Percentiles rank a stretch among this genome's conserved stretches.
Conservation (phyloP, 106 monocot genomes). For the Apostasia shenzhenica region DNA sequence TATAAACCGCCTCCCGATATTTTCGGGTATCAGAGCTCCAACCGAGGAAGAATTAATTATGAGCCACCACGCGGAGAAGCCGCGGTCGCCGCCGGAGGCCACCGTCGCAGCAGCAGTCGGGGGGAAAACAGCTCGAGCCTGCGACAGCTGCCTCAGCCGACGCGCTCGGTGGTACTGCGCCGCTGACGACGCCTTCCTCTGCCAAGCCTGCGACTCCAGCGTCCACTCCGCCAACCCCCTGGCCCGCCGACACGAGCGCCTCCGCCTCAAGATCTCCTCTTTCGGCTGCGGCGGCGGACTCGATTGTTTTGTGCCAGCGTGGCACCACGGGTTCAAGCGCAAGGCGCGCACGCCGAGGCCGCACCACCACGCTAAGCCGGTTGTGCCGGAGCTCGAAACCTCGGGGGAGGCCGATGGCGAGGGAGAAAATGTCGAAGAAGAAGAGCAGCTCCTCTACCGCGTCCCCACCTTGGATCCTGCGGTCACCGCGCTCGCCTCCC, state of each 20-base stretch:
- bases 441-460: constrained; percentile 63
- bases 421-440: constrained; percentile 27
- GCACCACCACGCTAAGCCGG: constrained; percentile 11
- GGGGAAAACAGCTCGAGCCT: constrained; percentile 50
- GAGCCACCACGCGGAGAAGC: constrained; percentile 3
- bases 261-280: constrained; percentile 39
- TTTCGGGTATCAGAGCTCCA: neutral
- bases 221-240: constrained; percentile 89
- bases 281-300: neutral
- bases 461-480: constrained; percentile 69
- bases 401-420: constrained; percentile 8
- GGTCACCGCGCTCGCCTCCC: constrained; percentile 37
- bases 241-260: constrained; percentile 68
- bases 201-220: constrained; percentile 64
- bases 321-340: constrained; percentile 67
- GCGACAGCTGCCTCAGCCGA: constrained; percentile 58
- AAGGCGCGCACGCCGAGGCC: constrained; percentile 72
- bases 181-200: constrained; percentile 88
- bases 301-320: constrained; percentile 14
- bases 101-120: constrained; percentile 26
- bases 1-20: constrained; percentile 2
- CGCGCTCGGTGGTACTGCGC: constrained; percentile 85
- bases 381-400: constrained; percentile 60
- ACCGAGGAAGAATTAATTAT: neutral
- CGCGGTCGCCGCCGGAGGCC: neutral